Evolutionary conservation across 345 rosid genomes (phyloP).

Genomic region (Lumnitzera littorea): DNA sequence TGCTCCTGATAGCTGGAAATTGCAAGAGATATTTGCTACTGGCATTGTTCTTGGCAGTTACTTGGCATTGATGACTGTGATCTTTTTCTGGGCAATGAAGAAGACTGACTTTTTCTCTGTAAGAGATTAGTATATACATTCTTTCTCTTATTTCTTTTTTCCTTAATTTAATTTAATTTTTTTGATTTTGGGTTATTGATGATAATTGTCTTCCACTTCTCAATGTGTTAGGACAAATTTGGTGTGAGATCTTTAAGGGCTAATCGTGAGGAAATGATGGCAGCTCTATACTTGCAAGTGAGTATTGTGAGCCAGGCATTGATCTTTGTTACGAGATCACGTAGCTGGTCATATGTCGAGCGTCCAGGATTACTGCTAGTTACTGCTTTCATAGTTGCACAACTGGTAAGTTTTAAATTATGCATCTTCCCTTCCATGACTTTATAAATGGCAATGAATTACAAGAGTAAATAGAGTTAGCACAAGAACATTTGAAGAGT

Average conservation of each 20-base stretch:
- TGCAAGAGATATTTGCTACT: constrained; percentile 86
- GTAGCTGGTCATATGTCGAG: constrained; percentile 80
- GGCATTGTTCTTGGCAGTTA: constrained; percentile 80
- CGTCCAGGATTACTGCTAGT: constrained; percentile 66
- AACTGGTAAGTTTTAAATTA: constrained; percentile 36
- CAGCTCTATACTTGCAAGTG: constrained; percentile 90
- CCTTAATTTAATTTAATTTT: neutral
- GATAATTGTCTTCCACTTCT: neutral
- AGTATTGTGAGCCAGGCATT: constrained; percentile 95
- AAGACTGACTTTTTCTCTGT: constrained; percentile 65
- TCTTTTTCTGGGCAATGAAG: constrained; percentile 76
- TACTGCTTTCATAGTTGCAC: constrained; percentile 56
- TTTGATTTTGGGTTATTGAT: neutral
- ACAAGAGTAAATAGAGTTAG: neutral
- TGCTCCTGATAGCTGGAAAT: constrained; percentile 90
- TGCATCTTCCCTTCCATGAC: neutral
- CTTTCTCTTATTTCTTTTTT: neutral
- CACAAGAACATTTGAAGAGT: neutral
- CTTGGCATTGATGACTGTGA: constrained; percentile 70
- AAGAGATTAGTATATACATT: constrained; percentile 11
- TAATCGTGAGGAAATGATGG: constrained; percentile 48
- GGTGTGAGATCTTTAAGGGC: constrained; percentile 38
- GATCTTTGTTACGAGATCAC: constrained; percentile 86
- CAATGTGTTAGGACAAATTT: constrained; percentile 46
- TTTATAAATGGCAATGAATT: neutral